Evolutionary conservation across 352 stramenopile genomes (phyloP).

Genomic region (Pythium biforme): DNA sequence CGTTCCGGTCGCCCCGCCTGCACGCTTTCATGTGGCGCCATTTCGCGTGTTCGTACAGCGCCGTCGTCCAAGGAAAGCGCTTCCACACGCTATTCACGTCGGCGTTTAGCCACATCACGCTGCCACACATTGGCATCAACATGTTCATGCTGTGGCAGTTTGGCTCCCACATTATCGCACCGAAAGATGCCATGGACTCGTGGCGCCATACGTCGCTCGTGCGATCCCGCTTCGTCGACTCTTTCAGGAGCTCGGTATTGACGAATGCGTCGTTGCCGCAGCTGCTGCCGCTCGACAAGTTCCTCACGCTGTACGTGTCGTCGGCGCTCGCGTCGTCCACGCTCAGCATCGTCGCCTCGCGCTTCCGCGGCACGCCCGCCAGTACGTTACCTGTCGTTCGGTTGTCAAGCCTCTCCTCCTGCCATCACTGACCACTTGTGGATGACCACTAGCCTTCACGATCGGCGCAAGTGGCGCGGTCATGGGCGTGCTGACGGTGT

Average conservation of each 20-base stretch:
- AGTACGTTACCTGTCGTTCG: slow-evolving; percentile 28
- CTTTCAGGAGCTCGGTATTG: slow-evolving; percentile 33
- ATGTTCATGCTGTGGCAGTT: slow-evolving; percentile 91
- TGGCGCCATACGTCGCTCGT: slow-evolving; percentile 57
- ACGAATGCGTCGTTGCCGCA: slow-evolving; percentile 23
- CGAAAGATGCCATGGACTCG: slow-evolving; percentile 27
- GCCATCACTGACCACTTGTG: slow-evolving; percentile 12
- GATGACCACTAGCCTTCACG: slow-evolving; percentile 53
- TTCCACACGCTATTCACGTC: slow-evolving; percentile 76
- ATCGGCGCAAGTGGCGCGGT: slow-evolving; percentile 80
- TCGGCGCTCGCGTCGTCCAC: slow-evolving; percentile 70
- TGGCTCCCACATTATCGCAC: slow-evolving; percentile 57
- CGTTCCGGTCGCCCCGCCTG: slow-evolving; percentile 41
- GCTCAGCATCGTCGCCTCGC: slow-evolving; percentile 64
- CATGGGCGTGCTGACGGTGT: slow-evolving; percentile 76
- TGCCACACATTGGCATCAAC: slow-evolving; percentile 81
- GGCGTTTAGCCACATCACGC: slow-evolving; percentile 82
- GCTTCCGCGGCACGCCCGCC: slow-evolving; percentile 50
- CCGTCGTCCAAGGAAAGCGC: slow-evolving; percentile 57
- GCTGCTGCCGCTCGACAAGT: slow-evolving; percentile 58
- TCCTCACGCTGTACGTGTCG: slow-evolving; percentile 67
- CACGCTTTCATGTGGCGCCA: slow-evolving; percentile 80
- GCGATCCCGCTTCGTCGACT: slow-evolving; percentile 48
- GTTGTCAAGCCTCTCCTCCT: neutral
- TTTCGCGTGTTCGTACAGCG: slow-evolving; percentile 83